Percentiles rank a stretch among this genome's conserved stretches.
Conservation (phyloP, 495 filamentous ascomycete genomes). For the Hypoxylon crocopeplum region DNA sequence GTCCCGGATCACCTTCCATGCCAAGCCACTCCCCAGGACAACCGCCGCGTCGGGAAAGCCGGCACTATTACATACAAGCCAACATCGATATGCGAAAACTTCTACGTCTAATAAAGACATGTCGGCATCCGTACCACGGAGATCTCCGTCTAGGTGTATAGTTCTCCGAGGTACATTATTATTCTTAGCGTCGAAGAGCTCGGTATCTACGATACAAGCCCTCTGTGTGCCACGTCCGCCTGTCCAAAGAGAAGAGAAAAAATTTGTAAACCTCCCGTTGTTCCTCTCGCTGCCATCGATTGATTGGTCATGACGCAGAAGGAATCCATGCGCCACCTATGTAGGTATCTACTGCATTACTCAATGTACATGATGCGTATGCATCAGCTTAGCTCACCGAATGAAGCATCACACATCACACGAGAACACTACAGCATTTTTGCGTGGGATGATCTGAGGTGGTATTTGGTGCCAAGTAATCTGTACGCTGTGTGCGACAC, state of each 20-base stretch:
- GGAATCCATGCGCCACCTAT: too few species aligned
- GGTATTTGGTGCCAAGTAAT: slow-evolving; percentile 7
- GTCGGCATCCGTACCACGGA: slow-evolving; percentile 17
- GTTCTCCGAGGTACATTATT: slow-evolving; percentile 1
- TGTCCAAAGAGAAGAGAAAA: not conserved
- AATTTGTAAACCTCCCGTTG: not conserved
- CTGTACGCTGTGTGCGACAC: slow-evolving; percentile 1
- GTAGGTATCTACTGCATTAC: too few species aligned
- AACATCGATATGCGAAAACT: not conserved
- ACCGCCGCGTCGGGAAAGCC: slow-evolving; percentile 2
- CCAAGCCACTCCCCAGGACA: too few species aligned
- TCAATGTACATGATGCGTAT: not conserved
- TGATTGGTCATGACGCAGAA: too few species aligned
- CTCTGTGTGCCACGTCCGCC: not conserved
- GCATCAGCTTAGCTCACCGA: not conserved
- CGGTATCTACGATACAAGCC: not conserved
- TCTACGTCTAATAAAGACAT: not conserved
- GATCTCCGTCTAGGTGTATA: not conserved
- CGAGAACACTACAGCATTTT: too few species aligned
- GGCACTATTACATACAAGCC: not conserved
- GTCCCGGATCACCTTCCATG: slow-evolving; percentile 1
- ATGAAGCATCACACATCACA: too few species aligned
- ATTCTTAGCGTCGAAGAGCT: not conserved
- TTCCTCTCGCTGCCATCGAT: not conserved
- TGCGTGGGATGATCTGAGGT: not conserved